Conservation (phyloP, 305 asterid genomes). For the Plantago lanceolata region DNA sequence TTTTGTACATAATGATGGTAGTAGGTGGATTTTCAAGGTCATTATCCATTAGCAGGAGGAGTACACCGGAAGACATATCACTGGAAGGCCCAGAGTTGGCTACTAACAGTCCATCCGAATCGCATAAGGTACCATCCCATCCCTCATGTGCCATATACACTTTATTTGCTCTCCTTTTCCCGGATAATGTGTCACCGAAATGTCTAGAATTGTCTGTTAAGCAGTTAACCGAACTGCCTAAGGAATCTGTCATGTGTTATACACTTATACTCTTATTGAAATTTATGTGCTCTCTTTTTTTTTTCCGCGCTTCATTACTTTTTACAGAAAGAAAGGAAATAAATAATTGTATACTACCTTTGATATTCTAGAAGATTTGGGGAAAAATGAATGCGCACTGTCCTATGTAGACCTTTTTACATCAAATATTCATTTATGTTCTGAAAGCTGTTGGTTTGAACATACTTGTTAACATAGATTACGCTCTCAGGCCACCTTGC, state of each 20-base stretch:
- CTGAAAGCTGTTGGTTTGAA: neutral
- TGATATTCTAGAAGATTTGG: neutral
- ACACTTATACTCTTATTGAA: conserved; percentile 3
- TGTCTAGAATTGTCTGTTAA: too few species aligned
- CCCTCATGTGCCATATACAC: neutral
- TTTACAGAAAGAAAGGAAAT: neutral
- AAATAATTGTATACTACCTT: neutral
- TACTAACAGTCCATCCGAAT: conserved; percentile 28
- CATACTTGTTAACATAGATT: neutral
- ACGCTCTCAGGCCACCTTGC: neutral
- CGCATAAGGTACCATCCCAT: conserved; percentile 40
- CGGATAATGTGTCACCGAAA: neutral
- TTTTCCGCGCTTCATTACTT: neutral
- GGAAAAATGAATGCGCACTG: neutral
- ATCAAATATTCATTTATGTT: neutral
- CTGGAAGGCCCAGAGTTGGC: conserved; percentile 27
- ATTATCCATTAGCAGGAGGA: conserved; percentile 33
- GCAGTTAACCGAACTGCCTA: conserved; percentile 23
- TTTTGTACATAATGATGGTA: neutral
- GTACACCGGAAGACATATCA: conserved; percentile 33
- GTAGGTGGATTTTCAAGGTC: conserved; percentile 40
- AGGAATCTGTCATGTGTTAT: conserved; percentile 33
- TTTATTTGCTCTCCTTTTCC: neutral
- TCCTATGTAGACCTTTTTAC: neutral
- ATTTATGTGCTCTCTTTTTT: too few species aligned